Conservation (phyloP, 1,284 basidiomycete species). For the Microstroma glucosiphilum region DNA sequence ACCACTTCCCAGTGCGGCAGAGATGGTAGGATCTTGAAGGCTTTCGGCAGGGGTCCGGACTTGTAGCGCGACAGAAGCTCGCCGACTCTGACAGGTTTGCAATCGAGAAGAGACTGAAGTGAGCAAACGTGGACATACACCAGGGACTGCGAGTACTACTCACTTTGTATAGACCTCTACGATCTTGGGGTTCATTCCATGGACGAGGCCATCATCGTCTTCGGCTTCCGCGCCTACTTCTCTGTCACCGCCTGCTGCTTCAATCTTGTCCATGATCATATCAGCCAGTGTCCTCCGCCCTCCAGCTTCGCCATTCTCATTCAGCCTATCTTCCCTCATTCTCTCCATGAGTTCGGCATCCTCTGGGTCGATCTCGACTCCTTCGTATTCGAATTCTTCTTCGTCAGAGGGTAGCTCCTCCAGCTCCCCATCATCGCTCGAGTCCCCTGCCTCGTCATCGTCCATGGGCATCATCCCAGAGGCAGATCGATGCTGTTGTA, state of each 20-base stretch:
- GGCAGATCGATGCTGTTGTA: conserved; percentile 8
- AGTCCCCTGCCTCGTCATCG: conserved; percentile 41
- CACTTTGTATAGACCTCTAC: conserved; percentile 92
- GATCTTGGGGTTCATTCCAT: conserved; percentile 90
- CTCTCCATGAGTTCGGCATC: conserved; percentile 41
- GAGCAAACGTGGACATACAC: not conserved
- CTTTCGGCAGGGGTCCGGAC: conserved; percentile 89
- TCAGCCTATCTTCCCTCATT: conserved; percentile 14
- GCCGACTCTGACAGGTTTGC: conserved; percentile 63
- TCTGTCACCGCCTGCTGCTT: conserved; percentile 57
- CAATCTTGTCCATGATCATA: conserved; percentile 87
- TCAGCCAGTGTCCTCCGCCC: conserved; percentile 64
- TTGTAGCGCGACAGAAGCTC: conserved; percentile 82
- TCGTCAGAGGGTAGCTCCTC: conserved; percentile 22
- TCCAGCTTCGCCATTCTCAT: conserved; percentile 21
- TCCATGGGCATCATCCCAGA: conserved; percentile 57
- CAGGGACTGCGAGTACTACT: conserved; percentile 33
- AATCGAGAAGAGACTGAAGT: not conserved
- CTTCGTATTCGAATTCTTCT: conserved; percentile 30
- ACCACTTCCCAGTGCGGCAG: conserved; percentile 93
- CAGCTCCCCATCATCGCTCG: conserved; percentile 40
- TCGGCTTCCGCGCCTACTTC: conserved; percentile 48
- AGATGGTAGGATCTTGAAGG: conserved; percentile 96
- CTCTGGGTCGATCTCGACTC: conserved; percentile 45
- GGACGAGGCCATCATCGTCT: conserved; percentile 53